Conservation (phyloP, 106 monocot genomes). For the Dendrobium chrysotoxum region DNA sequence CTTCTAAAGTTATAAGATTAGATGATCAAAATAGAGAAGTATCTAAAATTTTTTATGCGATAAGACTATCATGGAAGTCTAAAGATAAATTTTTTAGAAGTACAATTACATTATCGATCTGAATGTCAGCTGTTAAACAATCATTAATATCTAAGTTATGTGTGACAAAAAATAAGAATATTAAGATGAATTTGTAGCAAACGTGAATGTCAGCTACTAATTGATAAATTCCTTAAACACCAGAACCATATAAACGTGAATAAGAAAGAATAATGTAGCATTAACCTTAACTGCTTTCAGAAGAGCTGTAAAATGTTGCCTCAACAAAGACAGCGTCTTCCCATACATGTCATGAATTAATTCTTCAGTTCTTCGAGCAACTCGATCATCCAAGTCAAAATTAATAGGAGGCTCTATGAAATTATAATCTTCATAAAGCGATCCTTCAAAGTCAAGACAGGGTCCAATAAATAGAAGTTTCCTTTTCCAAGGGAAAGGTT, state of each 20-base stretch:
- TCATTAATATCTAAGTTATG: too few relatives aligned
- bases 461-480: conserved; percentile 61
- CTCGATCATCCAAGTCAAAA: conserved; percentile 59
- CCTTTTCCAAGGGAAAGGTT: conserved; percentile 65
- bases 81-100: too few relatives aligned
- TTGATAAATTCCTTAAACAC: too few relatives aligned
- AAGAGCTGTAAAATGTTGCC: conserved; percentile 59
- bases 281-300: conserved; percentile 70
- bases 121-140: too few relatives aligned
- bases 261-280: neutral
- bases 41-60: too few relatives aligned
- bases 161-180: too few relatives aligned
- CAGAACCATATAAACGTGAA: neutral
- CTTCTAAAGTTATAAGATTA: too few relatives aligned
- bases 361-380: conserved; percentile 63
- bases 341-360: conserved; percentile 49
- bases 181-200: too few relatives aligned
- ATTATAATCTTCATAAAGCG: conserved; percentile 71
- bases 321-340: conserved; percentile 53
- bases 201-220: too few relatives aligned
- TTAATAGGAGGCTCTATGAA: conserved; percentile 61
- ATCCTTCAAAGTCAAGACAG: conserved; percentile 76
- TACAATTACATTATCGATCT: too few relatives aligned
- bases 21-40: too few relatives aligned
- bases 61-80: too few relatives aligned